Conservation (phyloP, 106 monocot genomes). For the Narthecium ossifragum region DNA sequence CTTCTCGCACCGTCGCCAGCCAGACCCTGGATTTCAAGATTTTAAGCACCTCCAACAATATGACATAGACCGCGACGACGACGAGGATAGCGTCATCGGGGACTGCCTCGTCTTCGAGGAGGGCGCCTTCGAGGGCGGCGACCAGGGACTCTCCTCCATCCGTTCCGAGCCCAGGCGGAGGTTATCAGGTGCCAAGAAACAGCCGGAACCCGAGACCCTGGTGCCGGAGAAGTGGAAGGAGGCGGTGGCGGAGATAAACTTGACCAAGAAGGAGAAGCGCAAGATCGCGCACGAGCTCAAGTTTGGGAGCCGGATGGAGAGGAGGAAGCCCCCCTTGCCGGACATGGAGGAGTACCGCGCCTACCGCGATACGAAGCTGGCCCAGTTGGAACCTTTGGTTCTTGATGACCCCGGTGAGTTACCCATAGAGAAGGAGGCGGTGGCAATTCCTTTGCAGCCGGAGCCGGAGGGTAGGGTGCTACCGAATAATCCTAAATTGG, state of each 20-base stretch:
- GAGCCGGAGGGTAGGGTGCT: slow-evolving; percentile 30
- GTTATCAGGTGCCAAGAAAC: not conserved
- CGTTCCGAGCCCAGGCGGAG: not conserved
- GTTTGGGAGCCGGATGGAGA: slow-evolving; percentile 65
- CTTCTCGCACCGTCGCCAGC: not conserved
- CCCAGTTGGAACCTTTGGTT: slow-evolving; percentile 61
- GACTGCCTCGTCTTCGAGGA: slow-evolving; percentile 96
- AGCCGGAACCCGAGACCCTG: slow-evolving; percentile 26
- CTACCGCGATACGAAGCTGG: slow-evolving; percentile 49
- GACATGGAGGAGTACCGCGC: slow-evolving; percentile 59
- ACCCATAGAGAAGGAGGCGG: slow-evolving; percentile 8
- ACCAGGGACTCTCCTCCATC: slow-evolving; percentile 4
- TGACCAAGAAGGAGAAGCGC: slow-evolving; percentile 89
- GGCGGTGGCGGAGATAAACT: slow-evolving; percentile 51
- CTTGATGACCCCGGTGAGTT: slow-evolving; percentile 40
- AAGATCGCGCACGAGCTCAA: slow-evolving; percentile 58
- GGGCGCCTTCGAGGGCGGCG: slow-evolving; percentile 67
- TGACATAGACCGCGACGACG: slow-evolving; percentile 11
- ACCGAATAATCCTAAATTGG: slow-evolving; percentile 73
- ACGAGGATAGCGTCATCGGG: slow-evolving; percentile 47
- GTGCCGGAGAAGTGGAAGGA: slow-evolving; percentile 89
- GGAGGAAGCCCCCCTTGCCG: slow-evolving; percentile 30
- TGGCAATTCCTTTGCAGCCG: not conserved
- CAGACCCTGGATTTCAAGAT: not conserved
- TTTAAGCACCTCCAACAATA: not conserved